Evolutionary conservation across 306 rosid species (phyloP).

Genomic region (Oemleria cerasiformis): DNA sequence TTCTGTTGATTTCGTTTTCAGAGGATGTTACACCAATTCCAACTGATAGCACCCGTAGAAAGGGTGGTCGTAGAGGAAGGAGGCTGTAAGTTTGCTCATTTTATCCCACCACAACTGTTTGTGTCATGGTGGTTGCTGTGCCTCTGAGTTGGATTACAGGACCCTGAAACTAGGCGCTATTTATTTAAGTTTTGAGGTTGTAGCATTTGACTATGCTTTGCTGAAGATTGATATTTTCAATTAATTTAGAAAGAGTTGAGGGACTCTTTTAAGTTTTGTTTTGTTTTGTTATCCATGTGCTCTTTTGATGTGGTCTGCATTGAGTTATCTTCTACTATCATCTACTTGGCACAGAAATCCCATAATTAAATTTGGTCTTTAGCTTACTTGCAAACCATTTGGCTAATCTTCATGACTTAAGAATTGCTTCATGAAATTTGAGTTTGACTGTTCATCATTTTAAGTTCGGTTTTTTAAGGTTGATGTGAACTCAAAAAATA

Average conservation of each 20-base stretch:
- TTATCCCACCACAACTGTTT: slow-evolving; percentile 7
- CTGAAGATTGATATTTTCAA: slow-evolving; percentile 15
- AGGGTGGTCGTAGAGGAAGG: slow-evolving; percentile 88
- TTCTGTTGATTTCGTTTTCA: slow-evolving; percentile 22
- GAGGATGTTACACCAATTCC: slow-evolving; percentile 90
- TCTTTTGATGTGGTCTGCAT: not conserved
- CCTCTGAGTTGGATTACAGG: slow-evolving; percentile 20
- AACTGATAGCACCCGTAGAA: slow-evolving; percentile 76
- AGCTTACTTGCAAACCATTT: too few species aligned
- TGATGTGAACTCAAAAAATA: too few species aligned
- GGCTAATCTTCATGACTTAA: too few species aligned
- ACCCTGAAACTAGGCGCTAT: slow-evolving; percentile 19
- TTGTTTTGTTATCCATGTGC: not conserved
- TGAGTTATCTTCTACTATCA: not conserved
- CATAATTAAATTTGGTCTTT: too few species aligned
- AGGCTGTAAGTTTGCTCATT: slow-evolving; percentile 48
- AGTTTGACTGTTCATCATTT: too few species aligned
- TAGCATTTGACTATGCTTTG: slow-evolving; percentile 20
- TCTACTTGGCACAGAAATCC: not conserved
- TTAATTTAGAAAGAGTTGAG: slow-evolving; percentile 10
- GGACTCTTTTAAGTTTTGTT: not conserved
- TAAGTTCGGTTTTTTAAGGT: too few species aligned
- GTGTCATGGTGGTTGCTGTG: slow-evolving; percentile 15
- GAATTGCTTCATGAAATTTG: too few species aligned
- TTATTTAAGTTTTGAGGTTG: slow-evolving; percentile 35